phyloP scores from a whole-genome alignment of 805 yeast species.

The Zygosaccharomyces bailii region DNA sequence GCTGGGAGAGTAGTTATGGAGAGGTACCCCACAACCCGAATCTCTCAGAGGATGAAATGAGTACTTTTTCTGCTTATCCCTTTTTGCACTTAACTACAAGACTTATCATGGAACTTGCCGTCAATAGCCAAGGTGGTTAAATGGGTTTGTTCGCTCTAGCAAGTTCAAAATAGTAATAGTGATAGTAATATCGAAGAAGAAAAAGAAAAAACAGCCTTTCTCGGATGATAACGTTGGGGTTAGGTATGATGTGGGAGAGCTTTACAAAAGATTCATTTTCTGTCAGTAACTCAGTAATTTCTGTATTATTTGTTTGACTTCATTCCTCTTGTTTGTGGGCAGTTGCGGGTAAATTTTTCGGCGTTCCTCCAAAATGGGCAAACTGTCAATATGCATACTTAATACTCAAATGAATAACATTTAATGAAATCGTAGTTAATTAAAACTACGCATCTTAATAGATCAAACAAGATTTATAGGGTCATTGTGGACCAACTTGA shows the following conservation, averaged over 20 bases:
- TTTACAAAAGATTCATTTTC: too few relatives aligned
- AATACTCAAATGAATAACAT: not conserved
- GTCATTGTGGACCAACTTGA: not conserved
- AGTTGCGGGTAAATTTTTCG: slow-evolving; percentile 4
- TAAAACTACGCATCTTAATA: not conserved
- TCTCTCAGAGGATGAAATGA: slow-evolving; percentile 60
- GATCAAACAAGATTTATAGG: not conserved
- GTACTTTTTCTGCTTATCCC: slow-evolving; percentile 93
- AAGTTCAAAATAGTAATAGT: not conserved
- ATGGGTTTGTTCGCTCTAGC: not conserved
- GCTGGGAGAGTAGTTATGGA: slow-evolving; percentile 69
- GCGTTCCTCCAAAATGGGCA: slow-evolving; percentile 6
- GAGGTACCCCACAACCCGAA: slow-evolving; percentile 32
- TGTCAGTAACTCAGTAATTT: too few relatives aligned
- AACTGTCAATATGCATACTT: slow-evolving; percentile 2
- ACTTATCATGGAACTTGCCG: slow-evolving; percentile 94
- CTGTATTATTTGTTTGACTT: not conserved
- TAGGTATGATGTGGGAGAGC: too few relatives aligned
- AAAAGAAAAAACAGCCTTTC: too few relatives aligned
- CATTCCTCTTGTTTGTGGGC: not conserved
- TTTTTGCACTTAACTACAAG: slow-evolving; percentile 89
- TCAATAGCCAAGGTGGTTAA: slow-evolving; percentile 65
- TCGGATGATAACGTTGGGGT: too few relatives aligned
- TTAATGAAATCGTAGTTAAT: not conserved
- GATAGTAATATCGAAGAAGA: not conserved